Evolutionary conservation across 805 yeast genomes (phyloP).

Genomic region (Saturnispora gosingensis): DNA sequence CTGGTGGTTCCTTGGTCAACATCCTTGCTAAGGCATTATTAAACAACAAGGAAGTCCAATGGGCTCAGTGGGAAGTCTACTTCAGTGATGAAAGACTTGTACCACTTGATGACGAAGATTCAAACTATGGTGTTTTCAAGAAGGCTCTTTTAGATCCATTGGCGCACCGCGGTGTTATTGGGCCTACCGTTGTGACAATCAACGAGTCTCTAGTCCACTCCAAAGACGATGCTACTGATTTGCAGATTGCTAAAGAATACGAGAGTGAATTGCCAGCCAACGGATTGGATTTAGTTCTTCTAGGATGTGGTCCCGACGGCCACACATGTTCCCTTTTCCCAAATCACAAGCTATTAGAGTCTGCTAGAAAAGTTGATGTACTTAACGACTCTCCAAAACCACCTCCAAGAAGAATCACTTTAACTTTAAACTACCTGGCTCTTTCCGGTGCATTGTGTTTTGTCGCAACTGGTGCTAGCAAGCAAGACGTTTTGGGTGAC

Average conservation of each 20-base stretch:
- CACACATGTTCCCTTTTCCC: constrained; percentile 94
- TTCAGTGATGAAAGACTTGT: constrained; percentile 91
- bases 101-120: constrained; percentile 70
- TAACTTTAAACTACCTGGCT: constrained; percentile 70
- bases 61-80: constrained; percentile 73
- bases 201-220: constrained; percentile 47
- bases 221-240: constrained; percentile 42
- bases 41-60: constrained; percentile 42
- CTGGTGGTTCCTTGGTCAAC: constrained; percentile 86
- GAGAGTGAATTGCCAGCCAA: constrained; percentile 44
- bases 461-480: constrained; percentile 84
- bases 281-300: constrained; percentile 53
- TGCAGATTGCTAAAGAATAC: constrained; percentile 56
- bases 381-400: constrained; percentile 87
- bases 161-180: constrained; percentile 30
- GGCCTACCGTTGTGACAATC: constrained; percentile 59
- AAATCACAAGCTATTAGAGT: constrained; percentile 59
- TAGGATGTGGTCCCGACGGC: constrained; percentile 96
- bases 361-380: constrained; percentile 46
- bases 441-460: constrained; percentile 52
- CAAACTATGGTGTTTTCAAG: constrained; percentile 77
- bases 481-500: constrained; percentile 60
- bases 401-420: constrained; percentile 84
- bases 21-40: constrained; percentile 61
- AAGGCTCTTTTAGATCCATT: constrained; percentile 46